A percentile compares a stretch with the other conserved stretches of the same genome.
phyloP scores from a whole-genome alignment of 305 asterid genomes.

The Fraxinus sp. region DNA sequence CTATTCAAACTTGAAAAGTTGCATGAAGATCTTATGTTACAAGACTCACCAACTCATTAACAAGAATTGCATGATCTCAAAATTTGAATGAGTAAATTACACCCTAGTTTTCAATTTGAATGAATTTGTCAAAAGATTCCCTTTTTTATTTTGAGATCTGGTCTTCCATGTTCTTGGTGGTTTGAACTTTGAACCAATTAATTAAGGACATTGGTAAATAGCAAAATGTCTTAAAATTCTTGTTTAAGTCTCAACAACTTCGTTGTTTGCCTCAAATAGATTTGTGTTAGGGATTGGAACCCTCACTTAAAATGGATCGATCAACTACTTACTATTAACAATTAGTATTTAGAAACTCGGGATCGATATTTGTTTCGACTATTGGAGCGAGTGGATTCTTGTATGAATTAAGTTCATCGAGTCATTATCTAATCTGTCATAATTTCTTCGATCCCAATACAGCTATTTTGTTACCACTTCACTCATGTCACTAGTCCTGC shows the following conservation, averaged over 20 bases:
- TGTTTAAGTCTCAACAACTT: conserved; percentile 41
- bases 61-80: conserved; percentile 47
- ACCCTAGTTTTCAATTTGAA: conserved; percentile 15
- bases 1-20: conserved; percentile 36
- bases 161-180: conserved; percentile 7
- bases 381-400: background rate
- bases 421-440: background rate
- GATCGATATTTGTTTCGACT: background rate
- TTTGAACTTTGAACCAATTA: background rate
- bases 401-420: background rate
- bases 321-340: background rate
- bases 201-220: conserved; percentile 22
- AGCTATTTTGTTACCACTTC: background rate
- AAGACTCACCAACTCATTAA: conserved; percentile 50
- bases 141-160: background rate
- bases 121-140: conserved; percentile 3
- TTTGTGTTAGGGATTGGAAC: background rate
- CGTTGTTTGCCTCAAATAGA: conserved; percentile 5
- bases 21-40: conserved; percentile 42
- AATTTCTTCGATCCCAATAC: background rate
- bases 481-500: background rate
- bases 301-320: background rate
- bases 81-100: conserved; percentile 15
- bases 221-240: conserved; percentile 17
- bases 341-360: background rate